Evolutionary conservation across 257 asterid genomes (phyloP).

Genomic region (Euphrasia confusa): DNA sequence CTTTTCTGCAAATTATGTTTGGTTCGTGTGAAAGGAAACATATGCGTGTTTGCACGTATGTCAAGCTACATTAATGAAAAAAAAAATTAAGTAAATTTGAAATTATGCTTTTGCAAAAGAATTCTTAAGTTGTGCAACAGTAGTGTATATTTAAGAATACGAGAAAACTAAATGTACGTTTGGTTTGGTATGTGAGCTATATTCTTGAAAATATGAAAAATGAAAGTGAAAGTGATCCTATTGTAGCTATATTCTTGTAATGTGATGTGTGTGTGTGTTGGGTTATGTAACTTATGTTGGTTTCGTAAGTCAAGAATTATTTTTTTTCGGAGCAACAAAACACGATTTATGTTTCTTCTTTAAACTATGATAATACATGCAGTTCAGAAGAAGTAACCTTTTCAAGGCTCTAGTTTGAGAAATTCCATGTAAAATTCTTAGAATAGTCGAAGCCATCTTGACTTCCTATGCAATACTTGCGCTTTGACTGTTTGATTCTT

Average conservation of each 20-base stretch:
- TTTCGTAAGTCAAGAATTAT: not conserved
- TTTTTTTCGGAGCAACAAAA: not conserved
- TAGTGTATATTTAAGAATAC: too few species aligned
- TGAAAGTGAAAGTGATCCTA: not conserved
- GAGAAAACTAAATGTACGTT: too few species aligned
- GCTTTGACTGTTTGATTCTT: not conserved
- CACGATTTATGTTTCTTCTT: not conserved
- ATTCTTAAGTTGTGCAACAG: too few species aligned
- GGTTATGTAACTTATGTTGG: conserved; percentile 1
- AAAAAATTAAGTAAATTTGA: too few species aligned
- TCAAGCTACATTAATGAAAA: too few species aligned
- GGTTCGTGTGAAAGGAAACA: not conserved
- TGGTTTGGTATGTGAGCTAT: too few species aligned
- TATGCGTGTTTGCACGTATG: not conserved
- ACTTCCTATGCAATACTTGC: not conserved
- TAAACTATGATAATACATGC: not conserved
- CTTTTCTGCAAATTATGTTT: not conserved
- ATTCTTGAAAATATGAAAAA: too few species aligned
- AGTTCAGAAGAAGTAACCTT: not conserved
- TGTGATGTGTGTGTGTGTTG: not conserved
- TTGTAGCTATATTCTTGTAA: not conserved
- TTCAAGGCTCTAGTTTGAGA: conserved; percentile 6
- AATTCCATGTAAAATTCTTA: not conserved
- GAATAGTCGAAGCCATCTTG: conserved; percentile 4
- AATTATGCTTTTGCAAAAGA: too few species aligned